phyloP scores from a whole-genome alignment of 1,139 yeast genomes.

The Blastobotrys capitulatus region DNA sequence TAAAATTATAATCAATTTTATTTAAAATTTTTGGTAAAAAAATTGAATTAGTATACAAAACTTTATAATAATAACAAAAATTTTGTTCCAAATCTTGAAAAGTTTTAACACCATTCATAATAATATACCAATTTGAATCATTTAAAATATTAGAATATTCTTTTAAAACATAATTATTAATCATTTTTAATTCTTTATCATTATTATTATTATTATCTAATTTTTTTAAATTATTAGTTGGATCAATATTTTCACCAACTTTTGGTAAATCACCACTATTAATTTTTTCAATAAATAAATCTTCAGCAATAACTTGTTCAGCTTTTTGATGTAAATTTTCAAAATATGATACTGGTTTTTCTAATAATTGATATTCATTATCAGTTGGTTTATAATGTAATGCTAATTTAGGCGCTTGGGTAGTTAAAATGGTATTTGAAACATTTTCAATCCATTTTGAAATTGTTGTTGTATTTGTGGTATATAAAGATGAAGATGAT shows the following conservation, averaged over 20 bases:
- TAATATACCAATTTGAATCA: constrained; percentile 4
- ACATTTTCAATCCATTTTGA: neutral
- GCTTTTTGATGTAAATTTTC: neutral
- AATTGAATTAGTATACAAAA: neutral
- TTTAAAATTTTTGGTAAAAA: neutral
- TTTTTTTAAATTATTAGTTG: neutral
- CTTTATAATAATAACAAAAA: constrained; percentile 5
- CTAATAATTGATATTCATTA: neutral
- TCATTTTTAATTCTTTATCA: neutral
- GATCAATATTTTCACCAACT: constrained; percentile 1
- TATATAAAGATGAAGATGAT: neutral
- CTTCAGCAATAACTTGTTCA: neutral
- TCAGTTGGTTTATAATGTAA: constrained; percentile 3
- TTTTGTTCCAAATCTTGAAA: constrained; percentile 3
- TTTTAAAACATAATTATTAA: constrained; percentile 1
- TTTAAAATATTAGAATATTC: neutral
- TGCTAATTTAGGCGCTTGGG: constrained; percentile 7
- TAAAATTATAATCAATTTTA: neutral
- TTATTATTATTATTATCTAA: neutral
- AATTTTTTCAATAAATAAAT: constrained; percentile 1
- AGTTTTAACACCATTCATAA: constrained; percentile 5
- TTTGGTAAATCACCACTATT: neutral
- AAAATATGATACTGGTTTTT: neutral
- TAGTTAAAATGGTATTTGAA: neutral
- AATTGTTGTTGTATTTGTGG: neutral